Evolutionary conservation across 2,329 filamentous ascomycete genomes (phyloP).

Genomic region (Bipolaris oryzae): DNA sequence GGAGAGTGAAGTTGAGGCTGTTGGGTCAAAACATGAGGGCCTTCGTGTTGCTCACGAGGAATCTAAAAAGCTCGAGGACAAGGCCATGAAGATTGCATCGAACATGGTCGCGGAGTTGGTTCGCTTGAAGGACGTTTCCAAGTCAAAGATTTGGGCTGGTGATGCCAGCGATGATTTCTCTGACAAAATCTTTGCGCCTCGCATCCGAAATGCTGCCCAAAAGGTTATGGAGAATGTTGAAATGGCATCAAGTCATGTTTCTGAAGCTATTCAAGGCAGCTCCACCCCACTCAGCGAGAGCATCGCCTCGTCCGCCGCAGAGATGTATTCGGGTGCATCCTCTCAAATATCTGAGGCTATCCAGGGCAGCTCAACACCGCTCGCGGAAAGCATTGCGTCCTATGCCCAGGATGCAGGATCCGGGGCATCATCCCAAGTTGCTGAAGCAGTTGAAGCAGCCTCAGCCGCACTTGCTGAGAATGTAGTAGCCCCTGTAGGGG

Average conservation of each 20-base stretch:
- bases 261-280: slow-evolving; percentile 44
- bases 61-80: slow-evolving; percentile 72
- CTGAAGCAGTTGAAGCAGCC: slow-evolving; percentile 40
- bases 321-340: slow-evolving; percentile 43
- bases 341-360: slow-evolving; percentile 39
- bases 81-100: slow-evolving; percentile 80
- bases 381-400: slow-evolving; percentile 44
- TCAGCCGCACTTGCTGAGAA: slow-evolving; percentile 40
- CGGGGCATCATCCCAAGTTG: slow-evolving; percentile 34
- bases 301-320: slow-evolving; percentile 46
- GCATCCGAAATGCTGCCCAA: slow-evolving; percentile 56
- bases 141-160: slow-evolving; percentile 78
- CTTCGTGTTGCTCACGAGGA: slow-evolving; percentile 71
- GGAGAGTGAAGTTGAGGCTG: slow-evolving; percentile 78
- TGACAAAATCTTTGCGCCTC: slow-evolving; percentile 65
- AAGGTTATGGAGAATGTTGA: slow-evolving; percentile 50
- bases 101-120: slow-evolving; percentile 79
- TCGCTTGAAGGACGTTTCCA: slow-evolving; percentile 80
- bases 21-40: slow-evolving; percentile 75
- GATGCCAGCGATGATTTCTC: slow-evolving; percentile 83
- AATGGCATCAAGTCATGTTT: slow-evolving; percentile 45
- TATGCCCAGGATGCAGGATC: slow-evolving; percentile 46
- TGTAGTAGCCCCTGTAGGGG: slow-evolving; percentile 45
- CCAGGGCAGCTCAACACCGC: slow-evolving; percentile 38
- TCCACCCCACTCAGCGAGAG: slow-evolving; percentile 42